A percentile compares a stretch with the other conserved stretches of the same genome.
Conservation (phyloP, 331 rosid species). For the Ulmus americana region DNA sequence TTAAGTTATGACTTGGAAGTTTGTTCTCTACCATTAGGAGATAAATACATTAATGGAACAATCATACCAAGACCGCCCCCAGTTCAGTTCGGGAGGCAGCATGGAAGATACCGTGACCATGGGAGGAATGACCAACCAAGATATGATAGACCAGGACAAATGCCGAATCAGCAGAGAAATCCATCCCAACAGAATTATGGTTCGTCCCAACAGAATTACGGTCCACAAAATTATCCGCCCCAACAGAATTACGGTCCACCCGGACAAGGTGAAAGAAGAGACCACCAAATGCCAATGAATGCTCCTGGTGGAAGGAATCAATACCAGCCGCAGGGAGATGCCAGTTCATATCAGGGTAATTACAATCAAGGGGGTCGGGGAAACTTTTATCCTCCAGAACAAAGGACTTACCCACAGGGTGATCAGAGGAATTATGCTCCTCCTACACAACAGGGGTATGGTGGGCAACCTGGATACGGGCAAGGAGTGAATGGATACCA, state of each 20-base stretch:
- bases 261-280: conserved; percentile 48
- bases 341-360: conserved; percentile 31
- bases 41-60: conserved; percentile 68
- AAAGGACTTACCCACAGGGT: conserved; percentile 41
- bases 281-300: conserved; percentile 26
- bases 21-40: conserved; percentile 45
- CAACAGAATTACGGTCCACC: conserved; percentile 44
- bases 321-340: conserved; percentile 28
- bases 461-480: conserved; percentile 25
- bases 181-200: conserved; percentile 22
- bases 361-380: conserved; percentile 45
- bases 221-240: conserved; percentile 34
- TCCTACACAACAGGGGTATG: conserved; percentile 47
- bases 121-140: conserved; percentile 41
- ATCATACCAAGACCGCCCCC: conserved; percentile 89
- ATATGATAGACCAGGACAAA: conserved; percentile 33
- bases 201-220: conserved; percentile 28
- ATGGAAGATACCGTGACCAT: conserved; percentile 39
- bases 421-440: conserved; percentile 35
- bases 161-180: conserved; percentile 39
- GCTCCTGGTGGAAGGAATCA: conserved; percentile 33
- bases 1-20: conserved; percentile 4
- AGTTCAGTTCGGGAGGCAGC: conserved; percentile 57
- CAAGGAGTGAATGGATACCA: conserved; percentile 27
- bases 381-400: conserved; percentile 31